Evolutionary conservation across 768 basidiomycete genomes (phyloP), one percentile per base, ranked within the genome.

Genomic region (Mycena leptocephala): DNA sequence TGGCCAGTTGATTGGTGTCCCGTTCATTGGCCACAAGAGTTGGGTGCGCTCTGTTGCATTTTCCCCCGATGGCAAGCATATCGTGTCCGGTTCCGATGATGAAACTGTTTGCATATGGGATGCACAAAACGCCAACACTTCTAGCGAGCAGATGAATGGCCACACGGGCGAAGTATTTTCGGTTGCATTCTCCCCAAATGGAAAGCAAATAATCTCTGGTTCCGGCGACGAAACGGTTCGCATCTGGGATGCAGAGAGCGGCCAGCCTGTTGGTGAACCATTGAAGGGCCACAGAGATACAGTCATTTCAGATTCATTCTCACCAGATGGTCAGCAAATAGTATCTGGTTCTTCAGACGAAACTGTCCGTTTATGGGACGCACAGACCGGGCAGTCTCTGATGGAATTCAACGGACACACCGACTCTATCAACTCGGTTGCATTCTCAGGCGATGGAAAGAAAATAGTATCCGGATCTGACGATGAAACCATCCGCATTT

Each of bases 301-400:
- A 3, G 66, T 67, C n/a, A 10, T 16, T 13, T 41, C 63, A 24
- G 63, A 46, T 20, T 16, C 63, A 28, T 41, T 64, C 63, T 64
- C 64, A 32, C 64, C 64, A 28, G 64, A 66, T 66, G 64, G 64
- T 35, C 18, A 46, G 2, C 30, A 41, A 7, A 37, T 67, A 22
- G 48, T 67, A 53, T 67, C 65, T 53, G 24, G 48, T 16, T 67
- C 65, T 20, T 2, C 6, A 3, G 65, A 67, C 32, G 18, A 55
- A 6, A 67, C 65, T 8, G 48, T 67, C 9, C 64, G 46, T 32
- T 7, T 66, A n/a, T 66, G 64, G 64, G 64, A 67, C 32, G 30
- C 51, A 55, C 30, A 67, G 26, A 55, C 48, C 9, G 46, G 48
- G 20, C 65, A 35, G 32, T 30, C 32, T 13, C 32, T 46, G 13